Evolutionary conservation across 176 grass and related monocot species (phyloP), one percentile per base, ranked within the genome.

Genomic region (Oropetium thomaeum): DNA sequence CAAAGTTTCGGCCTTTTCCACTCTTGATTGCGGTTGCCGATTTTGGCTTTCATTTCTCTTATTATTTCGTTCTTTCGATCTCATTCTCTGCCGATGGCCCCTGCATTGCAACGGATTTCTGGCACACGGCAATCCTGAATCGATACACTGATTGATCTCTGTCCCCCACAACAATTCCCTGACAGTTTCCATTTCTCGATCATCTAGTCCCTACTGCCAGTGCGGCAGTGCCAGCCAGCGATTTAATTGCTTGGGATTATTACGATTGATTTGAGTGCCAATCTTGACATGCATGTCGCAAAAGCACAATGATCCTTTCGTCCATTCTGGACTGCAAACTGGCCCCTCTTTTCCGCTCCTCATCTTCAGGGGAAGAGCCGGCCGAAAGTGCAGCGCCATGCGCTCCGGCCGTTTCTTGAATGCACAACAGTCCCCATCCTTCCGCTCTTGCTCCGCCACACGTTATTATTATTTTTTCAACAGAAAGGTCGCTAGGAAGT

Each of bases 401-500:
- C 64, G 45, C n/a, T 33, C 29, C 10, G 27, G 9, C 34, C 20
- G n/a, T 38, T 81, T 86, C 32, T 55, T 71, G 32, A 87, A 34
- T 1, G 16, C 38, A 16, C 28, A 44, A 37, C 61, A 1, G 31
- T 44, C 29, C 5, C 53, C 28, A 10, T 69, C 22, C 17, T 25
- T n/a, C 41, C 7, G 7, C 55, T 45, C 55, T 64, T 53, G 39
- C 1, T 3, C 3, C 71, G 53, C 41, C 41, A 19, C 33, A 4
- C 17, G 2, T 27, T 23, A 40, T 65, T 39, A 19, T 51, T 51
- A 23, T 42, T 27, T 14, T 4, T 5, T 1, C 14, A 8, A 33
- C 30, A 13, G 30, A 62, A 6, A 48, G 8, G 39, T 73, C 70
- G 79, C 44, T 74, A 10, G 28, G 23, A 69, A 88, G 76, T 88